Evolutionary conservation across 768 basidiomycete genomes (phyloP).

Genomic region (Mrakia frigida): DNA sequence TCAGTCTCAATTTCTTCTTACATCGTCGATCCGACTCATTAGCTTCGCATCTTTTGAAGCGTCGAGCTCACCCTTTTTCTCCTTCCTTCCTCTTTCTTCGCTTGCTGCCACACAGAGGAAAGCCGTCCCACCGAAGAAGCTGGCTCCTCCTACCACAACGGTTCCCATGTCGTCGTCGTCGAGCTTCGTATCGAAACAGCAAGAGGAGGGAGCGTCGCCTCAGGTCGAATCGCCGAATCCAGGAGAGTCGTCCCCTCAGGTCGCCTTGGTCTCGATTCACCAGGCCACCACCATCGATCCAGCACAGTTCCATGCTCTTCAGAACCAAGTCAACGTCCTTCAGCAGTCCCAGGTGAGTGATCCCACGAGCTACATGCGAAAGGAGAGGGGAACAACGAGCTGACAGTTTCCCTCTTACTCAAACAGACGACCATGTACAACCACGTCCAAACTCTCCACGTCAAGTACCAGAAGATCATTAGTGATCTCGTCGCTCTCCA

Average conservation of each 20-base stretch:
- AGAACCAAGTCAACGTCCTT: constrained; percentile 19
- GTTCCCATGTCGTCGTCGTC: background rate
- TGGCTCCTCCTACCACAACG: background rate
- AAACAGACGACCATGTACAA: constrained; percentile 33
- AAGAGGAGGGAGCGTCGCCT: background rate
- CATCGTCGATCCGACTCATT: no score
- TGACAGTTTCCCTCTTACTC: background rate
- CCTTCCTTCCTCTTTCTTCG: background rate
- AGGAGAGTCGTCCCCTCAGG: background rate
- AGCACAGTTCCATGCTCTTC: constrained; percentile 6
- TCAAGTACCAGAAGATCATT: constrained; percentile 63
- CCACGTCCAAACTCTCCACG: constrained; percentile 57
- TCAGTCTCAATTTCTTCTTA: constrained; percentile 37
- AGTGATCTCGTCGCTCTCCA: constrained; percentile 69
- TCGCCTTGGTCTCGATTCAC: background rate
- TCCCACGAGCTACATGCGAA: background rate
- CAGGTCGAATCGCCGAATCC: background rate
- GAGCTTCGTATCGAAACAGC: background rate
- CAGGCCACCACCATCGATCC: constrained; percentile 1
- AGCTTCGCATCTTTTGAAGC: background rate
- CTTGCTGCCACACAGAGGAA: constrained; percentile 29
- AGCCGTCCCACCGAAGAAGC: constrained; percentile 32
- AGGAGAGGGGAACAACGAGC: background rate
- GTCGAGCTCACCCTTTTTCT: background rate
- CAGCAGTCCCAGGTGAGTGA: constrained; percentile 17